Conservation (phyloP, 2,329 filamentous ascomycete species). For the Pseudogymnoascus sp. region DNA sequence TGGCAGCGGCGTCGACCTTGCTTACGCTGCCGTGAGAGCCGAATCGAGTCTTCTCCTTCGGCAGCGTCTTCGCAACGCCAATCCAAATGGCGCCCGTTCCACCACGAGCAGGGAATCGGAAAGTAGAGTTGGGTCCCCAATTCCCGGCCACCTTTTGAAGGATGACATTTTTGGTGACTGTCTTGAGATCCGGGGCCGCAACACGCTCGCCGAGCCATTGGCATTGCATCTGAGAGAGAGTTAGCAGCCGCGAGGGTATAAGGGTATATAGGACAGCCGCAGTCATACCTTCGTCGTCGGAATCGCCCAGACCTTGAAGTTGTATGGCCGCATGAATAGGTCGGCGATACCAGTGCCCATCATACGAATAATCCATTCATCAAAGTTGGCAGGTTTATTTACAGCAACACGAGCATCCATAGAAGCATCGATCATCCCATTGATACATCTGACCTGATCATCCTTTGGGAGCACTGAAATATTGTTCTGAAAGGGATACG, state of each 20-base stretch:
- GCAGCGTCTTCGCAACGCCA: constrained; percentile 85
- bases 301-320: constrained; percentile 99
- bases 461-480: constrained; percentile 97
- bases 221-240: constrained; percentile 77
- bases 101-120: constrained; percentile 92
- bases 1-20: constrained; percentile 79
- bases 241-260: neutral
- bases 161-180: constrained; percentile 86
- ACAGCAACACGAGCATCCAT: constrained; percentile 77
- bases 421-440: constrained; percentile 92
- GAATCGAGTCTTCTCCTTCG: constrained; percentile 84
- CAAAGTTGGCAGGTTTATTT: constrained; percentile 92
- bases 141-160: constrained; percentile 92
- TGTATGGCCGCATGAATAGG: constrained; percentile 98
- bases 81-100: constrained; percentile 99
- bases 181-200: constrained; percentile 91
- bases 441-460: constrained; percentile 88
- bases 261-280: neutral
- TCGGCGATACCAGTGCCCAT: constrained; percentile 85
- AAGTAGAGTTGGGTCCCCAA: constrained; percentile 97
- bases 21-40: constrained; percentile 76
- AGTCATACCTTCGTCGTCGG: constrained; percentile 78
- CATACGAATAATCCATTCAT: constrained; percentile 95
- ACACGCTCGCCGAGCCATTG: constrained; percentile 98
- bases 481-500: constrained; percentile 99